phyloP scores from a whole-genome alignment of 257 asterid genomes.

The Dorcoceras hygrometricum region DNA sequence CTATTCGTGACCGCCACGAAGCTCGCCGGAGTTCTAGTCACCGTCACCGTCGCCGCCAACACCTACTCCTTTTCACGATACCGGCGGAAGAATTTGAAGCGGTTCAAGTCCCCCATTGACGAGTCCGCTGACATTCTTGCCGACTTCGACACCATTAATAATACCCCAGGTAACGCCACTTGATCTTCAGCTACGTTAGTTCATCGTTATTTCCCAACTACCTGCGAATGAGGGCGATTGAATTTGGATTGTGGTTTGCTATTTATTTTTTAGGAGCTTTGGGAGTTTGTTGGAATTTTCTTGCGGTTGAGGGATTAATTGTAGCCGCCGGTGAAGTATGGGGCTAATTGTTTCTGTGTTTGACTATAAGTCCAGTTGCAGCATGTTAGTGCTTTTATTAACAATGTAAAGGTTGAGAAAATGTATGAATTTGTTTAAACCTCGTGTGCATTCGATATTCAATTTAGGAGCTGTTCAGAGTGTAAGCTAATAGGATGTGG shows the following conservation, averaged over 20 bases:
- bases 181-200: neutral
- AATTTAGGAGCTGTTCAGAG: neutral
- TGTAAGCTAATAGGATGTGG: neutral
- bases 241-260: too few relatives aligned
- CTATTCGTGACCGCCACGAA: slow-evolving; percentile 68
- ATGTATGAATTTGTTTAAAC: neutral
- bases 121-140: slow-evolving; percentile 72
- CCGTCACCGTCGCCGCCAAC: slow-evolving; percentile 83
- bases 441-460: neutral
- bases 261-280: neutral
- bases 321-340: neutral
- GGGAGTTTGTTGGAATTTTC: neutral
- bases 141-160: slow-evolving; percentile 46
- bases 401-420: neutral
- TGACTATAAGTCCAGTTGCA: too few relatives aligned
- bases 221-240: too few relatives aligned
- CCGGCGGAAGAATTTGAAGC: slow-evolving; percentile 56
- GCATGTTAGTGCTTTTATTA: neutral
- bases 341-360: too few relatives aligned
- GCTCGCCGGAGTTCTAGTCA: slow-evolving; percentile 72
- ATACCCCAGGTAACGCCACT: slow-evolving; percentile 44
- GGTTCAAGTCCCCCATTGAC: slow-evolving; percentile 63
- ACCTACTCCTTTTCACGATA: slow-evolving; percentile 67
- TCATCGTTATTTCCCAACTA: too few relatives aligned
- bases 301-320: too few relatives aligned